Base-by-base conservation (phyloP, 306 rosid genomes). In the Arachis hypogaea region DNA sequence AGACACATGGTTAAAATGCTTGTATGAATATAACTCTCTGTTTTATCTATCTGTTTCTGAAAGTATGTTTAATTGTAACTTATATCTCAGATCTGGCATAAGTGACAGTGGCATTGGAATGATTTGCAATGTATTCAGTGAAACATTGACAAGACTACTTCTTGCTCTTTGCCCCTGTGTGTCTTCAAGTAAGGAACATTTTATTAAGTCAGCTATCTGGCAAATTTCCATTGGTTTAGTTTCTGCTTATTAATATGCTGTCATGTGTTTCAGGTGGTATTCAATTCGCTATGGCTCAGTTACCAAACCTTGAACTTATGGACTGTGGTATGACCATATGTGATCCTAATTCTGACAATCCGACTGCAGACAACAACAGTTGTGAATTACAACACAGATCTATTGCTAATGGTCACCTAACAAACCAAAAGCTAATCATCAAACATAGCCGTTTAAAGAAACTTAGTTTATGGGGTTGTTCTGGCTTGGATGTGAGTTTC, bases 401-500 rank as follows among this genome's bases (percentile, higher is more conserved):
- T 28, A 69, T 47, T 44, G 65, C 85, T 43, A 86, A 79, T 78
- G 44, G 76, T 45, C 88, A 76, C 67, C 77, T 70, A 41, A 75
- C 82, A 64, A 83, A 87, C 83, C 93, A 90, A 66, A 90, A 90
- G 76, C 81, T 90, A 73, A 90, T 90, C 38, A 90, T 90, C 65
- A 88, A 86, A 66, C 96, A 90, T 68, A 68, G 62, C 63, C 86
- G 81, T 47, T 77, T 90, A 78, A 90, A 86, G 70, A 90, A 86
- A 82, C 90, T 90, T 63, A 90, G 96, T 79, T 80, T 90, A 73
- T 90, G 96, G 96, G 96, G 96, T 12, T 90, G 96, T 81, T 83
- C 90, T 76, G 90, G 92, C 75, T 82, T 90, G 72, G 91, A 88
- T 59, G 96, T 90, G 84, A 86, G 88, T 52, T 65, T 81, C 64